Evolutionary conservation across 73 alveolate species (phyloP).

Genomic region (Breviolum minutum): DNA sequence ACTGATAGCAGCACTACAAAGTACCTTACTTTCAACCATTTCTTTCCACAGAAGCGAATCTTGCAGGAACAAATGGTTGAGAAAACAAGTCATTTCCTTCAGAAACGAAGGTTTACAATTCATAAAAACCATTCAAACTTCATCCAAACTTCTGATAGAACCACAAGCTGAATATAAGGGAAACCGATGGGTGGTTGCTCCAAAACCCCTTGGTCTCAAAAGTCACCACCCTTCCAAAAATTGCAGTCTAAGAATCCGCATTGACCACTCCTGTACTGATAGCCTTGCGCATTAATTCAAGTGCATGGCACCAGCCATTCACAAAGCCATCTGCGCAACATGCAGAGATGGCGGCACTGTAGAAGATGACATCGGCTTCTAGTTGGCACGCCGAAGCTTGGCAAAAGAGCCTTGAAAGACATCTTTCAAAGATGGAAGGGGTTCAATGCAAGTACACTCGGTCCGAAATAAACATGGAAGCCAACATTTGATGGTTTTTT

Average conservation of each 20-base stretch:
- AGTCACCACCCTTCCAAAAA: too few species aligned
- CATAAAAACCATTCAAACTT: not conserved
- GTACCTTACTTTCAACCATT: not conserved
- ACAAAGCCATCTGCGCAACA: not conserved
- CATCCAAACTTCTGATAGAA: not conserved
- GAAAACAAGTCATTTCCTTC: too few species aligned
- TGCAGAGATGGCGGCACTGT: constrained; percentile 50
- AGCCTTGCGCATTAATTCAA: not conserved
- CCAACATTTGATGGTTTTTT: too few species aligned
- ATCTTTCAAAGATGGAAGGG: not conserved
- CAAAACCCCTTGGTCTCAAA: too few species aligned
- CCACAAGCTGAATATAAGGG: not conserved
- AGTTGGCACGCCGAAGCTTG: not conserved
- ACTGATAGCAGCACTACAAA: constrained; percentile 23
- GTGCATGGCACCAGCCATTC: not conserved
- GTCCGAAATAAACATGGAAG: too few species aligned
- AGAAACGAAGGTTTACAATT: too few species aligned
- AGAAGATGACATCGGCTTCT: not conserved
- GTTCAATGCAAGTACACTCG: not conserved
- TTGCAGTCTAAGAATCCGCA: not conserved
- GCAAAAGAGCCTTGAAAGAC: constrained; percentile 21
- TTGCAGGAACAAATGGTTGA: too few species aligned
- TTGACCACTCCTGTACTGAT: not conserved
- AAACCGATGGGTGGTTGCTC: not conserved
- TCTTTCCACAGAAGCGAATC: not conserved